phyloP scores from a whole-genome alignment of 1,284 basidiomycete genomes.

The Ceratobasidium papillatum region DNA sequence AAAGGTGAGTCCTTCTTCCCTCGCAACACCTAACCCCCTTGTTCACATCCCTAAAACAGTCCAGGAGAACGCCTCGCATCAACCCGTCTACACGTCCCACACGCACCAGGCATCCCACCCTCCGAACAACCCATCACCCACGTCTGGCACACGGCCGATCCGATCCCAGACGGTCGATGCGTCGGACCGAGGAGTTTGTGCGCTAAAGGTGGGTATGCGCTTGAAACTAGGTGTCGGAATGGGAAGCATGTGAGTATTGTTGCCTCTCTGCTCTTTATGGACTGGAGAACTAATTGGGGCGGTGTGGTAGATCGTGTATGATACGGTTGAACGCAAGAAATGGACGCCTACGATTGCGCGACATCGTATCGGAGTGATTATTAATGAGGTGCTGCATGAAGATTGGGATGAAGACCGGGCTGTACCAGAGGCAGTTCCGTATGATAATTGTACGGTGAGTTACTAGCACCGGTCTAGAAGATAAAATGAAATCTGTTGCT shows the following conservation, averaged over 20 bases:
- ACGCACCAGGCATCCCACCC: conserved; percentile 36
- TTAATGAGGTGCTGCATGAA: conserved; percentile 74
- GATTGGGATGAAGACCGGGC: conserved; percentile 68
- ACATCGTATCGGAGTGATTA: conserved; percentile 79
- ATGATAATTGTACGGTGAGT: conserved; percentile 54
- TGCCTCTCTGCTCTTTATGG: not conserved
- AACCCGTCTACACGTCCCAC: conserved; percentile 70
- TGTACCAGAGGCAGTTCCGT: conserved; percentile 47
- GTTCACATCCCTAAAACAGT: conserved; percentile 56
- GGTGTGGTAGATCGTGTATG: conserved; percentile 72
- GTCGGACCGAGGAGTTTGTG: conserved; percentile 79
- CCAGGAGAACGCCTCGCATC: conserved; percentile 93
- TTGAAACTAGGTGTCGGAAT: conserved; percentile 84
- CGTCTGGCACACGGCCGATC: conserved; percentile 87
- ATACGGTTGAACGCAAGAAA: conserved; percentile 82
- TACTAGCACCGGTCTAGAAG: not conserved
- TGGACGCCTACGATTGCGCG: conserved; percentile 84
- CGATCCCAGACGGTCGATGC: conserved; percentile 80
- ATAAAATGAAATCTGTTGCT: not conserved
- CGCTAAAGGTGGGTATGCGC: conserved; percentile 76
- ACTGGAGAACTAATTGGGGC: not conserved
- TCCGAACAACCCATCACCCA: conserved; percentile 71
- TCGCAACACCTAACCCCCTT: not conserved
- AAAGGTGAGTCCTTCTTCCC: conserved; percentile 52
- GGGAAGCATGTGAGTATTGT: conserved; percentile 64